A percentile compares a stretch with the other conserved stretches of the same genome.
These are phyloP conservation scores for Ceratobasidium sp. DNA, from an alignment of 1,284 basidiomycete genomes.

Conservation along the genomic window DNA sequence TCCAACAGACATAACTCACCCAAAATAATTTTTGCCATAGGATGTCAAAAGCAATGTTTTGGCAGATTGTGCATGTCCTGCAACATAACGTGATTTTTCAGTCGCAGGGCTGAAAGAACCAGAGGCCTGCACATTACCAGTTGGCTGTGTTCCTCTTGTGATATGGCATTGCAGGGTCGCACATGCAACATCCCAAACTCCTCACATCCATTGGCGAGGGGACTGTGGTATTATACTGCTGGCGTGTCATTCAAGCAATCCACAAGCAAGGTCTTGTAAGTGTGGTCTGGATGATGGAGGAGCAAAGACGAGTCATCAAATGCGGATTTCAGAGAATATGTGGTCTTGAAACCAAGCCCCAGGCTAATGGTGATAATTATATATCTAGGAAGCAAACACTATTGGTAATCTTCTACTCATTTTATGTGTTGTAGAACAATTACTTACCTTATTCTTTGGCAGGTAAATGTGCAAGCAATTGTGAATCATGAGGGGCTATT, in stretches of 20 bases:
- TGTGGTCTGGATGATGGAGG: background rate
- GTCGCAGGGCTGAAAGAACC: background rate
- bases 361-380: background rate
- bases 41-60: background rate
- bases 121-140: background rate
- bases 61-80: background rate
- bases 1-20: too few relatives aligned
- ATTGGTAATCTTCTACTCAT: background rate
- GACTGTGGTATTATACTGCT: constrained; percentile 5
- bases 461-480: constrained; percentile 7
- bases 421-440: too few relatives aligned
- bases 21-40: too few relatives aligned
- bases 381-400: constrained; percentile 6
- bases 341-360: background rate
- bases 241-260: background rate
- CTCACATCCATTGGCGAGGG: background rate
- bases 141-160: background rate
- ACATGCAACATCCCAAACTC: background rate
- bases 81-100: background rate
- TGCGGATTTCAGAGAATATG: background rate
- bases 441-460: background rate
- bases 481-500: background rate
- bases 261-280: background rate
- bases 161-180: background rate
- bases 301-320: background rate